Conservation (phyloP, 2,329 filamentous ascomycete genomes). For the Aspergillus costaricaensis region DNA sequence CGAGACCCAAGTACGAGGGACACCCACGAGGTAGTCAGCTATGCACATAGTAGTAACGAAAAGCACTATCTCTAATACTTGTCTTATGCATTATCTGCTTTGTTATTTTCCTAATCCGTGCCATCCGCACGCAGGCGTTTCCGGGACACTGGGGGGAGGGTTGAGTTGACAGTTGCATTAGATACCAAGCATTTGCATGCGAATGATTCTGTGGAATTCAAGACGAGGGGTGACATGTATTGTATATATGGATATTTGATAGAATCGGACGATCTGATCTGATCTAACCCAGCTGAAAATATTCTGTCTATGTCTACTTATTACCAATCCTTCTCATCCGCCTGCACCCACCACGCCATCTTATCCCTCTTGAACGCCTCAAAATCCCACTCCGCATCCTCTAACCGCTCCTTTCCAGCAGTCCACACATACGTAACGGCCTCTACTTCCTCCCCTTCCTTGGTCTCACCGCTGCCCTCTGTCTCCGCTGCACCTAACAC, state of each 20-base stretch:
- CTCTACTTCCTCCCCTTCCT: slow-evolving; percentile 54
- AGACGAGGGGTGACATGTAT: not conserved
- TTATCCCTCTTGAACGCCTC: slow-evolving; percentile 78
- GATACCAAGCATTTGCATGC: slow-evolving; percentile 24
- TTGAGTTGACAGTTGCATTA: slow-evolving; percentile 17
- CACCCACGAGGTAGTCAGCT: slow-evolving; percentile 23
- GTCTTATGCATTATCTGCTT: slow-evolving; percentile 12
- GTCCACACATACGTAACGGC: slow-evolving; percentile 69
- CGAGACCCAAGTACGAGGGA: slow-evolving; percentile 30
- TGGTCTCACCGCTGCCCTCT: slow-evolving; percentile 35
- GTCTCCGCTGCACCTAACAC: slow-evolving; percentile 41
- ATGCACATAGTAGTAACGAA: slow-evolving; percentile 4
- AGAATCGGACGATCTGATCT: not conserved
- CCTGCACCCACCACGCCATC: slow-evolving; percentile 60
- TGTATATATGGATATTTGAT: not conserved
- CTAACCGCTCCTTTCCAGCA: slow-evolving; percentile 53
- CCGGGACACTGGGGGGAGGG: not conserved
- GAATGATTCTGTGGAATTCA: slow-evolving; percentile 6
- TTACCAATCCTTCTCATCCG: slow-evolving; percentile 46
- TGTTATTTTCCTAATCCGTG: not conserved
- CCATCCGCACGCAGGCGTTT: not conserved
- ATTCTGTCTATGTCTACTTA: not conserved
- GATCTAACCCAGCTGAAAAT: too few species aligned
- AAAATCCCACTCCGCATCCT: slow-evolving; percentile 84
- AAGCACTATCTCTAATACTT: not conserved